These are phyloP conservation scores for Fusarium concolor DNA, from an alignment of 2,329 filamentous ascomycete species.

Conservation along the genomic window DNA sequence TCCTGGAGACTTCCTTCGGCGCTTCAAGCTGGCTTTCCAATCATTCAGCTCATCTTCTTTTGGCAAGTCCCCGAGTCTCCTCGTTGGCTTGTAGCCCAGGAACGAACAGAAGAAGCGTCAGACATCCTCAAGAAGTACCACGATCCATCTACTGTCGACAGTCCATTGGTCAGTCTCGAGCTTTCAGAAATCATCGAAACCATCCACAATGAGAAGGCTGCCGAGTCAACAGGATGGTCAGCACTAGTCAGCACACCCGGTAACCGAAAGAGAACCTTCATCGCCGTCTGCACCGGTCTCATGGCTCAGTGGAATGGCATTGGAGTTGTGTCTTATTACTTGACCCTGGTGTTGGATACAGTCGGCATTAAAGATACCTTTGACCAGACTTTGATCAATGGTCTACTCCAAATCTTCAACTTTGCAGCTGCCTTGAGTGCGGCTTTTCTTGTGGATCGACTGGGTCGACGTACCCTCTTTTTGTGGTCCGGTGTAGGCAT, in stretches of 20 bases:
- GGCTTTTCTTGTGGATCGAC: constrained; percentile 55
- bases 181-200: constrained; percentile 56
- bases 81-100: constrained; percentile 60
- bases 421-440: constrained; percentile 50
- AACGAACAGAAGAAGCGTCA: constrained; percentile 62
- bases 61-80: constrained; percentile 63
- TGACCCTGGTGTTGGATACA: constrained; percentile 54
- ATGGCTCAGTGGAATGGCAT: constrained; percentile 50
- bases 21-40: constrained; percentile 53
- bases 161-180: constrained; percentile 54
- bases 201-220: constrained; percentile 43
- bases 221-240: constrained; percentile 49
- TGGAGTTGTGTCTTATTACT: constrained; percentile 53
- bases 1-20: constrained; percentile 27
- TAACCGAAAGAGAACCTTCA: constrained; percentile 50
- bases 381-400: constrained; percentile 57
- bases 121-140: constrained; percentile 59
- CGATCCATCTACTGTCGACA: constrained; percentile 53
- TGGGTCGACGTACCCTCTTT: constrained; percentile 58
- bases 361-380: constrained; percentile 54
- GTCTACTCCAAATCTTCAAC: constrained; percentile 55
- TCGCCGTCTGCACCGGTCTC: constrained; percentile 42
- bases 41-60: constrained; percentile 50
- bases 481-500: constrained; percentile 53
- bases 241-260: constrained; percentile 50